Base-by-base conservation (phyloP, 2,329 filamentous ascomycete genomes). In the Clonostachys rosea region DNA sequence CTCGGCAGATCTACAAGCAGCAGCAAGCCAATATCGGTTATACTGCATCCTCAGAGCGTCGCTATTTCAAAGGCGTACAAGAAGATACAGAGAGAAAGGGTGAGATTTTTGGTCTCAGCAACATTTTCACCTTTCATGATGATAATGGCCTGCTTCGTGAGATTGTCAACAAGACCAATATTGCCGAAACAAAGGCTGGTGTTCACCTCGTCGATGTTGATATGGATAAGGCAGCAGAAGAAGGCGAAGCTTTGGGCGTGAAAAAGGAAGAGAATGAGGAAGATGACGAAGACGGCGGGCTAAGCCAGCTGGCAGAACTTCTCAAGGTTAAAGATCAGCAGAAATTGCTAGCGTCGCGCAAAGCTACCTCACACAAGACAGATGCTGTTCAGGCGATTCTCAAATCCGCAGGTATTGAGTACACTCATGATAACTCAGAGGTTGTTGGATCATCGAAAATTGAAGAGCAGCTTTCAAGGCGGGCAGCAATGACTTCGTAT, bases 11-110 rank as follows among this genome's bases (percentile, higher is more conserved):
- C 37, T 99, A 99, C 76, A 99, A 99, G 65, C 94, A 99, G 61
- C 94, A 99, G 59, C 94, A 97, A 68, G 92, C 94, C 24, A 97
- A 96, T 59, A 97, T 99, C 49, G 94, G 89, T 1, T 97, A 99
- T 66, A 95, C 86, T 34, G 94, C 94, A 1, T 95, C 89, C 0
- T 87, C 85, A 6, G 94, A 99, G 65, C 84, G 94, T 5, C 83
- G 94, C 2, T 99, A 99, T 65, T 99, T 99, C 71, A 91, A 87
- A 55, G 94, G 94, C 39, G 89, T 97, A 0, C 92, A 96, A 66
- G 86, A 95, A 51, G 82, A 89, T 54, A 82, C 81, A 20, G 81
- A 81, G 30, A 84, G 91, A 53, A 92, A 92, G 56, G 94, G 94
- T 14, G 94, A 99, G 64, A 89, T 99, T 18, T 99, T 99, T 56